phyloP scores from a whole-genome alignment of 441 rosid species.

The Francoa sonchifolia region DNA sequence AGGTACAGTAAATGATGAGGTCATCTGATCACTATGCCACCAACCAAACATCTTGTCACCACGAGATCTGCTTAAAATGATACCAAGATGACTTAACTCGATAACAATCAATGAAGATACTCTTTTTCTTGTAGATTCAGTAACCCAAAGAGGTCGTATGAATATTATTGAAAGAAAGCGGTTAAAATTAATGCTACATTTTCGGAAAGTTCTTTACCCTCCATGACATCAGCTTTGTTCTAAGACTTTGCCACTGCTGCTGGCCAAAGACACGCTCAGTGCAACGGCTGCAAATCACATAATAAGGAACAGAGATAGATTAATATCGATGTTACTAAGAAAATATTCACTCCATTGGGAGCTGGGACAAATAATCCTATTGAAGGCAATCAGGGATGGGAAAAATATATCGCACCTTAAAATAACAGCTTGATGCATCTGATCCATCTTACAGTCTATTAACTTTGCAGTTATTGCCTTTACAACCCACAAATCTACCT shows the following conservation, averaged over 20 bases:
- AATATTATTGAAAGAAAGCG: neutral
- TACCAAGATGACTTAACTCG: too few species aligned
- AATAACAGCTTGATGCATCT: constrained; percentile 76
- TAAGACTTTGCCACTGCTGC: constrained; percentile 70
- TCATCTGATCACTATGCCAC: too few species aligned
- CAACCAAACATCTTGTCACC: too few species aligned
- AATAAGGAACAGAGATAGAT: neutral
- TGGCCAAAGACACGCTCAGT: constrained; percentile 65
- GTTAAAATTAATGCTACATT: neutral
- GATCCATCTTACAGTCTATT: constrained; percentile 85
- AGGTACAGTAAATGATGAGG: too few species aligned
- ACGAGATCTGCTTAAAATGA: too few species aligned
- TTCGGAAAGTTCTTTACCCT: constrained; percentile 36
- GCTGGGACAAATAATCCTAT: too few species aligned
- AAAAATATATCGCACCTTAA: constrained; percentile 55
- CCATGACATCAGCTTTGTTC: constrained; percentile 70
- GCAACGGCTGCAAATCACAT: constrained; percentile 41
- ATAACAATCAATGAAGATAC: too few species aligned
- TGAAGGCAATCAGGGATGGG: too few species aligned
- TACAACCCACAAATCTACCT: constrained; percentile 89
- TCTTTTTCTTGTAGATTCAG: too few species aligned
- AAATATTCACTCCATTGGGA: neutral
- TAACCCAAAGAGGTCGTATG: too few species aligned
- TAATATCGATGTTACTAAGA: too few species aligned
- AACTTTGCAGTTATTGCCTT: constrained; percentile 77